phyloP scores from a whole-genome alignment of 805 yeast species.

The Metschnikowia amazonensis region DNA sequence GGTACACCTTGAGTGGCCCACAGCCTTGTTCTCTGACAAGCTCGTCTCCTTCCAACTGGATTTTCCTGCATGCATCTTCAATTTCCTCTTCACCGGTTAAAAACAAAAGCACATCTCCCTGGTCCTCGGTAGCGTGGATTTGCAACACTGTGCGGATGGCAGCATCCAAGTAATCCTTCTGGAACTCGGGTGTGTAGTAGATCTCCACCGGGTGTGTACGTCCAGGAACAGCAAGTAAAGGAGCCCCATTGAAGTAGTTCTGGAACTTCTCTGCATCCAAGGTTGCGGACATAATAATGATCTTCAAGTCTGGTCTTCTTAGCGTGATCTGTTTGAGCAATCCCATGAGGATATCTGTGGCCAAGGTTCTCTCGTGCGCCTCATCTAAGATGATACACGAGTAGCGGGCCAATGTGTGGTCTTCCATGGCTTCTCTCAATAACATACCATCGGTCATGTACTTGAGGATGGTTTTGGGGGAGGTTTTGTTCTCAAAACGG shows the following conservation, averaged over 20 bases:
- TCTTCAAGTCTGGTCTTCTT: constrained; percentile 83
- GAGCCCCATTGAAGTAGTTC: constrained; percentile 83
- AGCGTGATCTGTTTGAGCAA: constrained; percentile 74
- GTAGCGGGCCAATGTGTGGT: constrained; percentile 73
- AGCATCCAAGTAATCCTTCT: constrained; percentile 90
- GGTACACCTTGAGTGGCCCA: constrained; percentile 88
- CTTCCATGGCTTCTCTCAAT: constrained; percentile 95
- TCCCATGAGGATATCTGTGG: constrained; percentile 97
- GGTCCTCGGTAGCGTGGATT: constrained; percentile 94
- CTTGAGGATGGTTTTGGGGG: constrained; percentile 75
- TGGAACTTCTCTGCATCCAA: constrained; percentile 96
- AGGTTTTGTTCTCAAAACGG: constrained; percentile 88
- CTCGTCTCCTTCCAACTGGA: constrained; percentile 84
- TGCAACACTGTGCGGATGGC: constrained; percentile 94
- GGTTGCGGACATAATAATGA: constrained; percentile 96
- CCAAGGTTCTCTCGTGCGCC: constrained; percentile 96
- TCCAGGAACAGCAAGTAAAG: constrained; percentile 94
- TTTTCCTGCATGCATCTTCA: constrained; percentile 92
- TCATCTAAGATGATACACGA: constrained; percentile 93
- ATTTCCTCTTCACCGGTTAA: constrained; percentile 97
- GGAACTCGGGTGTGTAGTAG: constrained; percentile 94
- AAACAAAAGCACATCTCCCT: constrained; percentile 83
- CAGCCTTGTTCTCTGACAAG: constrained; percentile 82
- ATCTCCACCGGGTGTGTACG: constrained; percentile 97
- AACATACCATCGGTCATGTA: constrained; percentile 99